Base-by-base conservation (phyloP, 2,329 filamentous ascomycete species). In the Lecanicillium sp. region DNA sequence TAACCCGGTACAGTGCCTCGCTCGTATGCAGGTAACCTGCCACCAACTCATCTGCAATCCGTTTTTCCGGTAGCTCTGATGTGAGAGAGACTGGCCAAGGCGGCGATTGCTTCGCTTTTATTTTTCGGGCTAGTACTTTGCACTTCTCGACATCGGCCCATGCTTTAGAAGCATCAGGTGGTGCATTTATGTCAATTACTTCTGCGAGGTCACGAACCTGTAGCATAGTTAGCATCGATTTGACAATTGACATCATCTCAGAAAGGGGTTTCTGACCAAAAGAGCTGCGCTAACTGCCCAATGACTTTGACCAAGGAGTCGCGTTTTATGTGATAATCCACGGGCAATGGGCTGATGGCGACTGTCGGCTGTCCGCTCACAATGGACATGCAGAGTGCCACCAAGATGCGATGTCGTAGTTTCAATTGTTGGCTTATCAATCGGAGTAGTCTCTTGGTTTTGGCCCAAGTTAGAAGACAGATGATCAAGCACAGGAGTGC, bases 291-390 rank as follows among this genome's bases (percentile, higher is more conserved):
- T 73, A n/a, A 75, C 37, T 17, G 32, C 63, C 67, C 71, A 78
- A 47, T 77, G 71, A 20, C 70, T 75, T 48, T 68, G 68, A 1
- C 75, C 75, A 47, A 77, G 73, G 1, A 78, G 50, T 0, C 74
- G 63, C 0, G 67, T 69, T 48, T 80, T 80, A 44, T 75, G 70
- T 15, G 65, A 60, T 8, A 73, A 54, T n/a, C 63, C 63, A 7
- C 65, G 64, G 2, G 54, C 56, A 1, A 67, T 58, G 0, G 50
- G 48, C 3, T 56, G 50, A 0, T 46, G 32, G 17, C 61, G 50
- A 8, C 58, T 56, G 3, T 53, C 48, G 1, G 53, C 34, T 4
- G 51, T 48, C 17, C 47, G 54, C 19, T 71, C 63, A 36, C 53
- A 53, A 11, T 65, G 59, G 18, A 70, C 42, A 39, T 70, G 57